Evolutionary conservation across 108 stramenopile genomes (phyloP), one percentile per base, ranked within the genome.

Genomic region (Cyclotella kingstonii): DNA sequence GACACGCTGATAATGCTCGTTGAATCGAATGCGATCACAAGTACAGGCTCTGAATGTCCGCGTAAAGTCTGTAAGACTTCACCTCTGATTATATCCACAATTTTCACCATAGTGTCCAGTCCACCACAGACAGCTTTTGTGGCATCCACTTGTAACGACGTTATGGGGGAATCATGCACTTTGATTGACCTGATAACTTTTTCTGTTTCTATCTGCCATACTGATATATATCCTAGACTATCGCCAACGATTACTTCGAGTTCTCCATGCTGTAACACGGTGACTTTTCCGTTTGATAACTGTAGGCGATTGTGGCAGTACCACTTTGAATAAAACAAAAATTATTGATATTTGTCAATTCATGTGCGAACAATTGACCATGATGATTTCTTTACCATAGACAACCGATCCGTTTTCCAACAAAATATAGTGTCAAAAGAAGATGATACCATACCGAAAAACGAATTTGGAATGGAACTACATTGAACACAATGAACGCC

Each of bases 241-340:
- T 85, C 81, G 11, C 87, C 87, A n/a, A 56, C 68, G 27, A 88
- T 63, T 15, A 88, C 18, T 22, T 88, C 87, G n/a, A 84, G 42
- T 28, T 75, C 57, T 2, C 84, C 83, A 56, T 78, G 86, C 7
- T 68, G 53, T 0, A 84, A 57, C 14, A 76, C 79, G 23, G 84
- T 82, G 2, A 85, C 73, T 41, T 77, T 69, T 12, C 77, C 81
- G 10, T 61, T 40, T 3, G 73, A 52, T 19, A 75, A 45, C 18
- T 21, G 8, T 19, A 88, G 34, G n/a, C 75, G 60, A 43, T 48
- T 30, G 27, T 54, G 29, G 59, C 78, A 81, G 19, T 60, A 58
- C 28, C 54, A 33, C 54, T 65, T 40, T 23, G 48, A 26, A 7
- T 6, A 40, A 22, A 1, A 39, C 35, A 40, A 55, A 9, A 34